Base-by-base conservation (phyloP, 768 basidiomycete species). In the Tephrocybe rancida region DNA sequence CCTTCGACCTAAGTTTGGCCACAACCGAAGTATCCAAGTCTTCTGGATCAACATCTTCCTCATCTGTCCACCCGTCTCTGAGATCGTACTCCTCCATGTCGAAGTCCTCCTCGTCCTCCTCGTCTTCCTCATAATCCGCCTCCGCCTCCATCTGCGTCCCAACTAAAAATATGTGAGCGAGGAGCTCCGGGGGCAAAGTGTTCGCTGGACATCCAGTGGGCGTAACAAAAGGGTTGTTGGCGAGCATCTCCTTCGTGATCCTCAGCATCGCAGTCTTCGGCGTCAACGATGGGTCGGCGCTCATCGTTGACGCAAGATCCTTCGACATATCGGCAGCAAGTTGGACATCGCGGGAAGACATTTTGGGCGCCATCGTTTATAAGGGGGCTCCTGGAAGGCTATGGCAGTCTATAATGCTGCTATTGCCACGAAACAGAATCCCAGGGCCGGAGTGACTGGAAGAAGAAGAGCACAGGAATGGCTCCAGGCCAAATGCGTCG, bases 151-250 rank as follows among this genome's bases (percentile, higher is more conserved):
- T 71, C 50, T 61, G 3, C 26, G 71, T 68, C 4, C 84, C 84
- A 9, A 77, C 56, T 10, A 73, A 65, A 58, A 85, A 86, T 51
- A 86, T 80, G 54, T 78, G 73, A 0, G 76, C 79, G 5, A 86
- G 74, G 22, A 86, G 69, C 60, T 86, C 84, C 16, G 76, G 76
- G 1, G 84, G 83, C 14, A 85, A 74, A 32, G 70, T 66, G 50
- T 84, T 80, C 29, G 85, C 72, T 1, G 75, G 79, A 56, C 82
- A 84, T 29, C 74, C 71, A 21, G 64, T 65, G 0, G 80, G 80
- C 10, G 82, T 78, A 24, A 75, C 62, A 51, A 71, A 82, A 0
- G 77, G 82, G 52, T 82, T 82, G 60, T 80, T 74, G 25, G 61
- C 56, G 29, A 79, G 71, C 67, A 78, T 67, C 5, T 70, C 65